Evolutionary conservation across 345 rosid species (phyloP).

Genomic region (Linum trigynum): DNA sequence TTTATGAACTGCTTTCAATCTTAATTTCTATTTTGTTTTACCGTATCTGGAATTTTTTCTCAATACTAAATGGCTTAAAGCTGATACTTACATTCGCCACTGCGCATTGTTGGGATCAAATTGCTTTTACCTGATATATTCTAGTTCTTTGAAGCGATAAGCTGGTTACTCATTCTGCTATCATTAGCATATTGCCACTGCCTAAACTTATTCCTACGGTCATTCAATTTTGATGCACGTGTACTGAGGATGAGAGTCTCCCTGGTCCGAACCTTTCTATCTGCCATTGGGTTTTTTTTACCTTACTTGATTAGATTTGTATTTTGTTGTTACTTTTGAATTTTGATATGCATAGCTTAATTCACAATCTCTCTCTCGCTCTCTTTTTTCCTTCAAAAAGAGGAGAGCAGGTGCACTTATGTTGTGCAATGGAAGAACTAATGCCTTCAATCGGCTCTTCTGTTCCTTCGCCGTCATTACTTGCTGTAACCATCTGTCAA

Average conservation of each 20-base stretch:
- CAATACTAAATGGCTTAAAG: not conserved
- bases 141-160: not conserved
- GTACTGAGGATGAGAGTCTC: not conserved
- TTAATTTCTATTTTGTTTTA: too few relatives aligned
- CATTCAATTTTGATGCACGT: not conserved
- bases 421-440: conserved; percentile 79
- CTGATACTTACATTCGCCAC: too few relatives aligned
- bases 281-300: not conserved
- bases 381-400: conserved; percentile 17
- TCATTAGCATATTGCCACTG: not conserved
- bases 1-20: not conserved
- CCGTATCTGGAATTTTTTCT: not conserved
- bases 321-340: not conserved
- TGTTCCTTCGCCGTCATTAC: conserved; percentile 68
- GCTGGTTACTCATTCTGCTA: not conserved
- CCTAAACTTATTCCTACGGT: not conserved
- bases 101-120: not conserved
- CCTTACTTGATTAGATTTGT: not conserved
- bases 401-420: conserved; percentile 77
- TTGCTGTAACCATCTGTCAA: conserved; percentile 52
- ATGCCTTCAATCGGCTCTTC: conserved; percentile 82
- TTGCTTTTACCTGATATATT: not conserved
- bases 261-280: not conserved
- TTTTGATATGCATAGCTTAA: not conserved
- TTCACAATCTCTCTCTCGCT: not conserved